These are phyloP conservation scores for Ophiostoma himal-ulmi DNA, from an alignment of 2,329 filamentous ascomycete genomes.

Conservation along the genomic window DNA sequence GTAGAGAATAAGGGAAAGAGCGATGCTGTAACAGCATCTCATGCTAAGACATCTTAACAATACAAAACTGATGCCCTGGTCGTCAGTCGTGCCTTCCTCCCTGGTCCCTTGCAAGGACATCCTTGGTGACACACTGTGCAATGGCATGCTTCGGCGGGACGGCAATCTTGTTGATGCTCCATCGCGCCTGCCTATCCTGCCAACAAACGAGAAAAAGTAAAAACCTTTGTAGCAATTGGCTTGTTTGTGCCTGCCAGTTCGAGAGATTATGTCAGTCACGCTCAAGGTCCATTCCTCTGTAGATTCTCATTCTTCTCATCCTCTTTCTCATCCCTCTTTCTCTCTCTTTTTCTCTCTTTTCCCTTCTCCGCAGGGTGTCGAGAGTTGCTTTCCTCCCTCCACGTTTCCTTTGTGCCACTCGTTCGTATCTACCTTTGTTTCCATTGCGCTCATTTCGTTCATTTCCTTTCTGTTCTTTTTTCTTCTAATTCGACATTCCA, in stretches of 20 bases:
- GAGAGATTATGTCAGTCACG: not conserved
- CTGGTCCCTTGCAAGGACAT: constrained; percentile 18
- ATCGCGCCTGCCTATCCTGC: constrained; percentile 22
- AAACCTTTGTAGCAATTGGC: not conserved
- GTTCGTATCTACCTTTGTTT: not conserved
- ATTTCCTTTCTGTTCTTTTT: not conserved
- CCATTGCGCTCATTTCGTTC: not conserved
- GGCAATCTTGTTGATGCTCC: constrained; percentile 17
- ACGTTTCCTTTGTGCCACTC: constrained; percentile 6
- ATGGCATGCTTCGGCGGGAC: constrained; percentile 22
- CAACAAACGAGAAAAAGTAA: constrained; percentile 18
- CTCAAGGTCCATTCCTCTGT: not conserved
- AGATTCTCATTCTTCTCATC: not conserved
- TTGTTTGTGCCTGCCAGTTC: not conserved
- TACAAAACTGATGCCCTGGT: not conserved
- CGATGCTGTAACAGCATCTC: not conserved
- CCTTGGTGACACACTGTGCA: constrained; percentile 12
- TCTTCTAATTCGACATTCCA: not conserved
- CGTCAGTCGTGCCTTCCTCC: constrained; percentile 12
- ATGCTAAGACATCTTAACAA: not conserved
- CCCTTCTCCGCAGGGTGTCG: not conserved
- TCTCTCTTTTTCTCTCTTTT: constrained; percentile 12
- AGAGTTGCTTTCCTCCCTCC: constrained; percentile 4
- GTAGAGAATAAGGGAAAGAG: not conserved
- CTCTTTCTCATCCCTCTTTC: not conserved